Percentiles rank a stretch among this genome's conserved stretches.
Conservation (phyloP, 2,329 filamentous ascomycete genomes). For the Cladosporium sp. region DNA sequence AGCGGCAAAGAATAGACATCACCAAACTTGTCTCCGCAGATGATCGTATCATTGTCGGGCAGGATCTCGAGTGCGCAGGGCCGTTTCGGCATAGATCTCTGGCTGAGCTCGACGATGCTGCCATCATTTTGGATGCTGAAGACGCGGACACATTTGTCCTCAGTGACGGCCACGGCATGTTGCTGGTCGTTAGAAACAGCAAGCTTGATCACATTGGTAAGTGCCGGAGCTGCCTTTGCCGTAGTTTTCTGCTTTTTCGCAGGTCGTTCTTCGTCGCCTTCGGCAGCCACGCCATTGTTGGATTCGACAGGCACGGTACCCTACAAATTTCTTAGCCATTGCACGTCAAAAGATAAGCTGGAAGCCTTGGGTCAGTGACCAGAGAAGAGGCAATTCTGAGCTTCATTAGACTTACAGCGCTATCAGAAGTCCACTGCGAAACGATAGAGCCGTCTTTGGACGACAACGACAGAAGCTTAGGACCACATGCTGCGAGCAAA, state of each 20-base stretch:
- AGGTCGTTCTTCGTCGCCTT: slow-evolving; percentile 19
- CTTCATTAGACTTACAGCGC: slow-evolving; percentile 18
- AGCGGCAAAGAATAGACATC: slow-evolving; percentile 90
- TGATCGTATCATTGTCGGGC: slow-evolving; percentile 65
- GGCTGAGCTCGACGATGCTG: slow-evolving; percentile 62
- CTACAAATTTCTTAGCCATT: background rate
- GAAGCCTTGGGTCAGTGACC: slow-evolving; percentile 12
- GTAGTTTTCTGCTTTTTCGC: slow-evolving; percentile 29
- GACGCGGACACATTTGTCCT: slow-evolving; percentile 87
- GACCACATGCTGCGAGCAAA: slow-evolving; percentile 70
- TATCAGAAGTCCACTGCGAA: slow-evolving; percentile 54
- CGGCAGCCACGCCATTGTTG: slow-evolving; percentile 9
- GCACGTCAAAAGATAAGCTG: background rate
- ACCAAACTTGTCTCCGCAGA: slow-evolving; percentile 92
- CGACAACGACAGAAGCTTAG: slow-evolving; percentile 65
- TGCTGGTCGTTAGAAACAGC: slow-evolving; percentile 59
- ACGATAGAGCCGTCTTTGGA: slow-evolving; percentile 55
- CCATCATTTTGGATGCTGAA: slow-evolving; percentile 64
- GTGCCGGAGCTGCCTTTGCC: background rate
- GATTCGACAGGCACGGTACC: slow-evolving; percentile 3
- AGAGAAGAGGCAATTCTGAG: slow-evolving; percentile 17
- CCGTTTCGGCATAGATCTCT: slow-evolving; percentile 84
- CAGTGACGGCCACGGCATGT: slow-evolving; percentile 74
- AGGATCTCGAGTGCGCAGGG: slow-evolving; percentile 72
- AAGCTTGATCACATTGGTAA: slow-evolving; percentile 65